A percentile compares a stretch with the other conserved stretches of the same genome.
phyloP scores from a whole-genome alignment of 176 grass and related monocot species.

The Echinochloa phyllopogon region DNA sequence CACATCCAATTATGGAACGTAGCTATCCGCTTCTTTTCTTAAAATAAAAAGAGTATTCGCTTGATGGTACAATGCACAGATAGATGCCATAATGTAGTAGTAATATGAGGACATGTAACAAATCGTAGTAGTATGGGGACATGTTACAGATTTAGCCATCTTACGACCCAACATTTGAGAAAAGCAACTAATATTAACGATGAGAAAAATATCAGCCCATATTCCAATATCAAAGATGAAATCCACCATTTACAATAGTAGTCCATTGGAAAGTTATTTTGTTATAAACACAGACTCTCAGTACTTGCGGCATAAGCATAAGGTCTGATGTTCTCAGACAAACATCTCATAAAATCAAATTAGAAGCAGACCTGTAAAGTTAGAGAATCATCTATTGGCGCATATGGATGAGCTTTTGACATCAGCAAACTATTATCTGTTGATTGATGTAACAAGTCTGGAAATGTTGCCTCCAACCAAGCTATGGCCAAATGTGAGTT shows the following conservation, averaged over 20 bases:
- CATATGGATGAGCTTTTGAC: conserved; percentile 80
- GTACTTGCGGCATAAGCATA: conserved; percentile 9
- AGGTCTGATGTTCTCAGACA: background rate
- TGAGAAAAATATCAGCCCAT: conserved; percentile 23
- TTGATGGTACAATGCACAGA: conserved; percentile 6
- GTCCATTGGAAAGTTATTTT: background rate
- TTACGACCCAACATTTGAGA: background rate
- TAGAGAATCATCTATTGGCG: conserved; percentile 82
- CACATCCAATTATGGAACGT: background rate
- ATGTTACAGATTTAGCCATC: conserved; percentile 17
- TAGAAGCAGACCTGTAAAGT: conserved; percentile 74
- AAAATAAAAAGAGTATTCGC: background rate
- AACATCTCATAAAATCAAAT: conserved; percentile 25
- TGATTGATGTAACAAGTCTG: conserved; percentile 70
- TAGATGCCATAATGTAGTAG: background rate
- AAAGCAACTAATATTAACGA: background rate
- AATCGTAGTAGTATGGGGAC: background rate
- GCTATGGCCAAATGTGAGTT: conserved; percentile 77
- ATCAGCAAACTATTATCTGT: conserved; percentile 46
- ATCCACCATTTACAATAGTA: background rate
- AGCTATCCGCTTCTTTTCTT: background rate
- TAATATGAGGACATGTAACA: conserved; percentile 11
- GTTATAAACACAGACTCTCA: background rate
- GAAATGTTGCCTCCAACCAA: conserved; percentile 96
- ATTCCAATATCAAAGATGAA: conserved; percentile 19